These are phyloP conservation scores for Verticillium isaacii DNA, from an alignment of 2,329 filamentous ascomycete genomes.

Conservation along the genomic window DNA sequence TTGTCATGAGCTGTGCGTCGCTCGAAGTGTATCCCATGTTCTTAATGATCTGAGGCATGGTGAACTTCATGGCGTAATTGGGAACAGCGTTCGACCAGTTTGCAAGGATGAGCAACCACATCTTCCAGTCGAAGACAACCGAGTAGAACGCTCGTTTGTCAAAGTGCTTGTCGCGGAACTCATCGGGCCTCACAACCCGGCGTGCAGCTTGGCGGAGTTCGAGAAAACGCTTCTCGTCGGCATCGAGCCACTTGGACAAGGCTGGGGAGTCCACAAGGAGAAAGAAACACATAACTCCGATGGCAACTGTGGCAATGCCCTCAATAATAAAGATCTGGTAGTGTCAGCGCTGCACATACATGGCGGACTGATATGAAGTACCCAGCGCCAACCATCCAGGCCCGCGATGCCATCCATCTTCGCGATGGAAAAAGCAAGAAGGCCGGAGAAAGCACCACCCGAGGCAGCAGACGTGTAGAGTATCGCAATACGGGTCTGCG, in stretches of 20 bases:
- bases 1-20: constrained; percentile 23
- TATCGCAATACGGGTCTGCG: constrained; percentile 23
- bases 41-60: constrained; percentile 32
- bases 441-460: constrained; percentile 39
- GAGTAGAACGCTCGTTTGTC: constrained; percentile 26
- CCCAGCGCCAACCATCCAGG: constrained; percentile 41
- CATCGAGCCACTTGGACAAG: constrained; percentile 28
- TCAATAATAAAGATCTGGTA: constrained; percentile 47
- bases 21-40: constrained; percentile 33
- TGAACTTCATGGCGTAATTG: constrained; percentile 27
- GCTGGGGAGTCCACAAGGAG: constrained; percentile 39
- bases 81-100: constrained; percentile 36
- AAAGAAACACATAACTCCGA: constrained; percentile 35
- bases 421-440: constrained; percentile 37
- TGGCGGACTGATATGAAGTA: constrained; percentile 6
- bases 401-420: constrained; percentile 40
- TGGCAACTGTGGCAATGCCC: constrained; percentile 35
- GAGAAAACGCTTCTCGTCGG: constrained; percentile 34
- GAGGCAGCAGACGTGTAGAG: constrained; percentile 30
- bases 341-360: neutral
- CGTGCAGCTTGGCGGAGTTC: constrained; percentile 30
- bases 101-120: constrained; percentile 34
- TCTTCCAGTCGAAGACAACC: constrained; percentile 43
- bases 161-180: constrained; percentile 23
- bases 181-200: constrained; percentile 14